Percentiles rank a stretch among this genome's conserved stretches.
These are phyloP conservation scores for Inonotus obliquus DNA, from an alignment of 1,284 basidiomycete genomes.

Conservation along the genomic window DNA sequence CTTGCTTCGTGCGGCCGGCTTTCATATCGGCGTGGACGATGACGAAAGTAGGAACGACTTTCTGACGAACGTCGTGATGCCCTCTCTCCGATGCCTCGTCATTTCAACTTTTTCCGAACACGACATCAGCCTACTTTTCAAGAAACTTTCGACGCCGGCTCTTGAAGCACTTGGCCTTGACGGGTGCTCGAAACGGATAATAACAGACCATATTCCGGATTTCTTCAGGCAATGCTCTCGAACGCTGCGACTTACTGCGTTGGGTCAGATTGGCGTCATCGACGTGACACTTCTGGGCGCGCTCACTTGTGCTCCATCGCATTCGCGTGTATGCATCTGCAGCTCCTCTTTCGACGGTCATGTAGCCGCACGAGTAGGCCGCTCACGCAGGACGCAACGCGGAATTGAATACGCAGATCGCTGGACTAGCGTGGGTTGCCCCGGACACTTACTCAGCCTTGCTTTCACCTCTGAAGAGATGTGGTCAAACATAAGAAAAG, in stretches of 20 bases:
- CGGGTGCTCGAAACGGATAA: neutral
- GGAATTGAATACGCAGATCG: neutral
- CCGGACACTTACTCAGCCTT: slow-evolving; percentile 1
- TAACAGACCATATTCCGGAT: neutral
- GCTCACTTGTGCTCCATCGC: neutral
- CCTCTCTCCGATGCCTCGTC: slow-evolving; percentile 1
- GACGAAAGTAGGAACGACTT: neutral
- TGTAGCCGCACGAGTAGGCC: neutral
- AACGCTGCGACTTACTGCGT: slow-evolving; percentile 1
- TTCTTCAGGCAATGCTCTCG: slow-evolving; percentile 3
- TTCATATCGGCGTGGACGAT: slow-evolving; percentile 10
- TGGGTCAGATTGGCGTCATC: slow-evolving; percentile 7
- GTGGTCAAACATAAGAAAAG: neutral
- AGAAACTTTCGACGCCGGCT: neutral
- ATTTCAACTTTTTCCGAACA: slow-evolving; percentile 5
- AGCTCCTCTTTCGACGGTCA: slow-evolving; percentile 13
- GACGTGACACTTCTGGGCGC: neutral
- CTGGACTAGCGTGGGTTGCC: neutral
- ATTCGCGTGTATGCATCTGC: neutral
- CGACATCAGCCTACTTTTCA: slow-evolving; percentile 1
- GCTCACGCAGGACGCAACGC: neutral
- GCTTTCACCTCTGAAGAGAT: slow-evolving; percentile 8
- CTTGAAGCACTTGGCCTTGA: slow-evolving; percentile 9
- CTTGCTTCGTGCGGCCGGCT: slow-evolving; percentile 2
- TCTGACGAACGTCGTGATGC: slow-evolving; percentile 1